phyloP scores from a whole-genome alignment of 352 stramenopile species.

The Globisporangium alternatum region DNA sequence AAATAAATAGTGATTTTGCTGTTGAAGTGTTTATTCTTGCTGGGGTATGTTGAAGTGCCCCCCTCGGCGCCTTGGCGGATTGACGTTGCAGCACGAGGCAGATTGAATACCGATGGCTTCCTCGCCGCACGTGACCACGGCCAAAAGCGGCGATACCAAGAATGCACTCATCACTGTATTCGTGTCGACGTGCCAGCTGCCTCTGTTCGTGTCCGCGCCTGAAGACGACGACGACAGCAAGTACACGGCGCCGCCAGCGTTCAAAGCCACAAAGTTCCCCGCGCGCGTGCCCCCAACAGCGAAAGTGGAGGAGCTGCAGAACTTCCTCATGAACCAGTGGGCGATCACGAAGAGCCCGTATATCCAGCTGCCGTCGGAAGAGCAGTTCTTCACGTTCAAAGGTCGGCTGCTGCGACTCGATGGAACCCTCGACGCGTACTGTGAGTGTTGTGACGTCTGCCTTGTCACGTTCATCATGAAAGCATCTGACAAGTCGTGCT shows the following conservation, averaged over 20 bases:
- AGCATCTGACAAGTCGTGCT: not conserved
- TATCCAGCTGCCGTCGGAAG: slow-evolving; percentile 29
- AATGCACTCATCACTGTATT: slow-evolving; percentile 42
- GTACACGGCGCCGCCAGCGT: slow-evolving; percentile 18
- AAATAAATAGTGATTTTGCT: too few relatives aligned
- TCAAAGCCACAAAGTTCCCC: slow-evolving; percentile 60
- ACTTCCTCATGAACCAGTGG: slow-evolving; percentile 63
- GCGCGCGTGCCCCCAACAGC: slow-evolving; percentile 38
- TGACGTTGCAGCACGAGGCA: not conserved
- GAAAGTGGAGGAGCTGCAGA: slow-evolving; percentile 44
- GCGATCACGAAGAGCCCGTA: slow-evolving; percentile 57
- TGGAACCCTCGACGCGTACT: slow-evolving; percentile 58
- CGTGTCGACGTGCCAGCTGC: slow-evolving; percentile 55
- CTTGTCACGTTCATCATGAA: not conserved
- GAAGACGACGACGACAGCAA: slow-evolving; percentile 9
- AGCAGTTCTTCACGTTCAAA: slow-evolving; percentile 79
- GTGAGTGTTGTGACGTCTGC: slow-evolving; percentile 25
- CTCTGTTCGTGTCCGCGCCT: slow-evolving; percentile 22
- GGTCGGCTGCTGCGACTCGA: slow-evolving; percentile 62
- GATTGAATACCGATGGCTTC: not conserved
- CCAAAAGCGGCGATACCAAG: not conserved
- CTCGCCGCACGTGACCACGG: not conserved
- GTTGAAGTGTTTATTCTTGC: not conserved
- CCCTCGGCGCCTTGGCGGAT: not conserved
- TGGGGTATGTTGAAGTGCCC: not conserved